These are phyloP conservation scores for Pyrenopolyporus hunteri DNA, from an alignment of 495 filamentous ascomycete species.

Conservation along the genomic window DNA sequence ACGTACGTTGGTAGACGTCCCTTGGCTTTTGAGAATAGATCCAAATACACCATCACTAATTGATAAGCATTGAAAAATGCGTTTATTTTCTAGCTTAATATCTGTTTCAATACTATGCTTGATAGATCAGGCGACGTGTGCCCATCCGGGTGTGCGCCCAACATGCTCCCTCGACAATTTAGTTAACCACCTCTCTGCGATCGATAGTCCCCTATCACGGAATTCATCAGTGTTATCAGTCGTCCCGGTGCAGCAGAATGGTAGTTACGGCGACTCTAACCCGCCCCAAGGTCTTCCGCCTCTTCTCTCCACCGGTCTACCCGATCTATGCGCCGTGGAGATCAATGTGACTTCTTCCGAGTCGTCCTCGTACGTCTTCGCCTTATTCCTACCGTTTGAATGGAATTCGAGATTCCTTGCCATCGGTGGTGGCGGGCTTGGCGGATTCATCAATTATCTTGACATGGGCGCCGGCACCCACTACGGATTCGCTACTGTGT, in stretches of 20 bases:
- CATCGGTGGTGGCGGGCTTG: slow-evolving; percentile 21
- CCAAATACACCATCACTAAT: no score
- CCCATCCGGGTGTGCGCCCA: background rate
- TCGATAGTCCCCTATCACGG: background rate
- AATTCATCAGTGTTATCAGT: slow-evolving; percentile 12
- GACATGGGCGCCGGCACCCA: slow-evolving; percentile 32
- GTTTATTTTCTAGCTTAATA: background rate
- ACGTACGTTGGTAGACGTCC: no score
- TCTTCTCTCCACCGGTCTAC: slow-evolving; percentile 36
- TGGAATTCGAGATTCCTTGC: slow-evolving; percentile 31
- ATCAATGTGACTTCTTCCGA: slow-evolving; percentile 53
- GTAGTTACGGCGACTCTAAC: slow-evolving; percentile 9
- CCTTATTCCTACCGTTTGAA: slow-evolving; percentile 53
- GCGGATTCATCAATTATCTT: slow-evolving; percentile 23
- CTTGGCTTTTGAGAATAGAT: no score
- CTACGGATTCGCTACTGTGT: slow-evolving; percentile 60
- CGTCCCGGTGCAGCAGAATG: slow-evolving; percentile 1
- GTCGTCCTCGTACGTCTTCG: slow-evolving; percentile 51
- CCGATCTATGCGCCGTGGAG: slow-evolving; percentile 53
- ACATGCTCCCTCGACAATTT: slow-evolving; percentile 11
- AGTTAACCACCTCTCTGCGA: background rate
- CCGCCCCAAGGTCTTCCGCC: background rate
- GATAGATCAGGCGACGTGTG: background rate
- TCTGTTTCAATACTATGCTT: background rate
- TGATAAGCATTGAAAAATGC: background rate